These are phyloP conservation scores for Gynochthodes officinalis DNA, from an alignment of 257 asterid genomes.

Conservation along the genomic window DNA sequence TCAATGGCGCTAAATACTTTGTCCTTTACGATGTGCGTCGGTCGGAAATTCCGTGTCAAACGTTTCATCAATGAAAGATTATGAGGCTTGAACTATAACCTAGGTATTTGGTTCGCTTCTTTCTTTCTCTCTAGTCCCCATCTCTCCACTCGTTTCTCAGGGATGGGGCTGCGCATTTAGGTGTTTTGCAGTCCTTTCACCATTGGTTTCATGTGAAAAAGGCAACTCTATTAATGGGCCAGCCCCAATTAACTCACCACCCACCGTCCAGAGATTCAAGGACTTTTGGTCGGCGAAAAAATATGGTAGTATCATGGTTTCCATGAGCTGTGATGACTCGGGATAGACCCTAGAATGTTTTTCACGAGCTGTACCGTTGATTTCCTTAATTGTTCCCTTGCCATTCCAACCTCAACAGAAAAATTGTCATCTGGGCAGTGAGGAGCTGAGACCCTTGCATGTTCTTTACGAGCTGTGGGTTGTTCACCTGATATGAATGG, in stretches of 20 bases:
- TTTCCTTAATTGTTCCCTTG: not conserved
- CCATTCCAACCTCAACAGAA: not conserved
- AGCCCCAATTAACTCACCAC: no score
- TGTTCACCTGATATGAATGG: not conserved
- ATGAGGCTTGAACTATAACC: no score
- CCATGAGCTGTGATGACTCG: no score
- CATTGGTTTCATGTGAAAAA: not conserved
- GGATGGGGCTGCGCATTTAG: conserved; percentile 4
- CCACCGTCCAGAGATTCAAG: not conserved
- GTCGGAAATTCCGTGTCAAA: no score
- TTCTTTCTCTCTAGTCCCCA: not conserved
- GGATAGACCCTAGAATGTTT: no score
- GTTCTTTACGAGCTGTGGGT: not conserved
- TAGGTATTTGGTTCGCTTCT: not conserved
- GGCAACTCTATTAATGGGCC: no score
- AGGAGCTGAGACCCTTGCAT: not conserved
- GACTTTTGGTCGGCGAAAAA: no score
- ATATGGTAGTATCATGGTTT: no score
- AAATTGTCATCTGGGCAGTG: not conserved
- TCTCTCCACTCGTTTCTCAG: not conserved
- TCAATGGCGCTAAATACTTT: no score
- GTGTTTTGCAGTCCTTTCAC: not conserved
- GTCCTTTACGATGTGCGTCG: no score
- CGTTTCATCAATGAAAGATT: no score
- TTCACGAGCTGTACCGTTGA: no score